Evolutionary conservation across 208 protist species (phyloP), one percentile per base, ranked within the genome.

Genomic region (Histomonas meleagridis): DNA sequence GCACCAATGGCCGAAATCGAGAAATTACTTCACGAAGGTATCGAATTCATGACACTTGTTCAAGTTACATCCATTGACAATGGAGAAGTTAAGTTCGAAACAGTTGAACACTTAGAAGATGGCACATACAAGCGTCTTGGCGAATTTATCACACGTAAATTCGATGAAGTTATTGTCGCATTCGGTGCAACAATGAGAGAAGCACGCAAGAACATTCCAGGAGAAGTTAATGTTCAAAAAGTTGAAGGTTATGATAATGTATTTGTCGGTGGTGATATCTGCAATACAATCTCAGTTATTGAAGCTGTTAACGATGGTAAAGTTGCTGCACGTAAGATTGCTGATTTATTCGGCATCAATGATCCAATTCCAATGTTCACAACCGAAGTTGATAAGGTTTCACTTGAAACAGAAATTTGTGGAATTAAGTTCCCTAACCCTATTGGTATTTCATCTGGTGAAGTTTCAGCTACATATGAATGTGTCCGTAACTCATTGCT

Each of bases 261-360:
- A 16, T 97, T 96, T 78, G 93, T 86, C 72, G 96, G 96, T 92
- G 96, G 96, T 78, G 96, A 97, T 91, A 57, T 95, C 10, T 93
- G 93, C 48, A 94, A 95, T 51, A 86, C 86, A 38, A 93, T 92
- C 46, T 96, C 93, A 3, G 96, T 96, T 21, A 96, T 97, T 0
- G 96, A 97, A 90, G 96, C 96, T 18, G 94, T 94, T 18, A 97
- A 97, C 91, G 96, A 97, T 93, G 96, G 96, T 81, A 97, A 97
- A 90, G 93, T 91, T n/a, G 96, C 96, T 18, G 92, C 95, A 26
- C 96, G 95, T 94, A 55, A 91, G 49, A 97, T 97, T 18, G 95
- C 97, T 90, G 92, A 93, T 48, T 96, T 96, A 72, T 49, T 97
- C 1, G 95, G 96, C 35, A 76, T 91, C 12, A 55, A n/a, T 48